phyloP scores from a whole-genome alignment of 2,329 filamentous ascomycete species.

The Fusarium nisikadoi region DNA sequence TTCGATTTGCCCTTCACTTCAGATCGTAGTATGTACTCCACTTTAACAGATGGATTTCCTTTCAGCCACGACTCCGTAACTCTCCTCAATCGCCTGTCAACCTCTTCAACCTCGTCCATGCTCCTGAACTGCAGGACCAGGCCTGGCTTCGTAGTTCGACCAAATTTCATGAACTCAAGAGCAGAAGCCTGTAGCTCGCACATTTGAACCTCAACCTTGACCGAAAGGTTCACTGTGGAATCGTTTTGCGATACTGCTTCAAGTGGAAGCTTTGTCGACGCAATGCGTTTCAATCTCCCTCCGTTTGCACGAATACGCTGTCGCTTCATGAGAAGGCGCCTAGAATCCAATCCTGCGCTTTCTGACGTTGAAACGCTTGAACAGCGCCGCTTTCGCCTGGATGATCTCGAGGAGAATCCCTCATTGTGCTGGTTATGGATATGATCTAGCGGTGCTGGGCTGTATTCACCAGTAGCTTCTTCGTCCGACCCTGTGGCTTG shows the following conservation, averaged over 20 bases:
- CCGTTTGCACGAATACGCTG: conserved; percentile 26
- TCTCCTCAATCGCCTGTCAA: conserved; percentile 37
- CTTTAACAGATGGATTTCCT: conserved; percentile 9
- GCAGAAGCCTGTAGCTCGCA: conserved; percentile 15
- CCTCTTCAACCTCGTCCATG: conserved; percentile 40
- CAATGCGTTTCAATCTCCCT: conserved; percentile 34
- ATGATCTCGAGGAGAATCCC: not conserved
- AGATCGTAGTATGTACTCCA: conserved; percentile 43
- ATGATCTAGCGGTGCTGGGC: not conserved
- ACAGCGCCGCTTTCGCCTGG: conserved; percentile 15
- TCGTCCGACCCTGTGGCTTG: not conserved
- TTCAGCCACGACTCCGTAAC: conserved; percentile 40
- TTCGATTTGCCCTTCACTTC: conserved; percentile 44
- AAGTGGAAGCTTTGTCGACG: conserved; percentile 41
- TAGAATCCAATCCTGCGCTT: conserved; percentile 24
- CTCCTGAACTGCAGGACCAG: conserved; percentile 34
- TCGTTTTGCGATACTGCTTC: conserved; percentile 39
- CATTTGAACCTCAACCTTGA: conserved; percentile 10
- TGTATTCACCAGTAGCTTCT: not conserved
- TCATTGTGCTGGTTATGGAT: not conserved
- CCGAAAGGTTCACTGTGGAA: conserved; percentile 28
- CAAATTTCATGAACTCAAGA: conserved; percentile 13
- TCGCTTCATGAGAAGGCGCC: conserved; percentile 35
- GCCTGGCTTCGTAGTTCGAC: conserved; percentile 5
- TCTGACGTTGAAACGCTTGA: conserved; percentile 9